Conservation (phyloP, 768 basidiomycete genomes). For the Paxillus involutus region DNA sequence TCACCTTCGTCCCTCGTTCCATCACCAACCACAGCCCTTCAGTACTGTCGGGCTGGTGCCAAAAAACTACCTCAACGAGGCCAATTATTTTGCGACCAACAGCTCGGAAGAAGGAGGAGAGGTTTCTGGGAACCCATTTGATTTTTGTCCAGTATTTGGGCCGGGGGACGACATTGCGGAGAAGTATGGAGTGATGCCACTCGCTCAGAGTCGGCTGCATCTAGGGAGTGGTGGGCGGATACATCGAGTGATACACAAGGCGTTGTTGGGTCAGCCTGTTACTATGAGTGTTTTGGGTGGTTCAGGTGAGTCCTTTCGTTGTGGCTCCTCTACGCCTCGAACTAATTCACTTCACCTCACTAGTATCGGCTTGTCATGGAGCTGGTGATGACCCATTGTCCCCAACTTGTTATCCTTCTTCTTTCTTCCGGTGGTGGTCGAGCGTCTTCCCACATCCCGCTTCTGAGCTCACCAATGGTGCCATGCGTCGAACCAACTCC, state of each 20-base stretch:
- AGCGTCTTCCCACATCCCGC: conserved; percentile 97
- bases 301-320: conserved; percentile 56
- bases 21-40: conserved; percentile 21
- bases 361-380: conserved; percentile 92
- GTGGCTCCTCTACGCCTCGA: background rate
- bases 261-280: conserved; percentile 79
- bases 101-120: conserved; percentile 39
- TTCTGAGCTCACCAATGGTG: conserved; percentile 96
- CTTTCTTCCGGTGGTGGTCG: conserved; percentile 98
- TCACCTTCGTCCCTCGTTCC: conserved; percentile 46
- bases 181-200: conserved; percentile 73
- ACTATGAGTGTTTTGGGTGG: conserved; percentile 91
- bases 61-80: conserved; percentile 80
- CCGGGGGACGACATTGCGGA: conserved; percentile 76
- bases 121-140: conserved; percentile 61
- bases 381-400: conserved; percentile 90
- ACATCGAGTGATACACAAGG: conserved; percentile 80
- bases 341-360: background rate
- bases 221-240: conserved; percentile 79
- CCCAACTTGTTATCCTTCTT: conserved; percentile 85
- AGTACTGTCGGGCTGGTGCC: conserved; percentile 53
- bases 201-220: conserved; percentile 76
- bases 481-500: conserved; percentile 88
- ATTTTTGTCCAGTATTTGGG: conserved; percentile 88
- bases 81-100: conserved; percentile 26